Base-by-base conservation (phyloP, 805 yeast genomes). In the Yarrowia sp. region DNA sequence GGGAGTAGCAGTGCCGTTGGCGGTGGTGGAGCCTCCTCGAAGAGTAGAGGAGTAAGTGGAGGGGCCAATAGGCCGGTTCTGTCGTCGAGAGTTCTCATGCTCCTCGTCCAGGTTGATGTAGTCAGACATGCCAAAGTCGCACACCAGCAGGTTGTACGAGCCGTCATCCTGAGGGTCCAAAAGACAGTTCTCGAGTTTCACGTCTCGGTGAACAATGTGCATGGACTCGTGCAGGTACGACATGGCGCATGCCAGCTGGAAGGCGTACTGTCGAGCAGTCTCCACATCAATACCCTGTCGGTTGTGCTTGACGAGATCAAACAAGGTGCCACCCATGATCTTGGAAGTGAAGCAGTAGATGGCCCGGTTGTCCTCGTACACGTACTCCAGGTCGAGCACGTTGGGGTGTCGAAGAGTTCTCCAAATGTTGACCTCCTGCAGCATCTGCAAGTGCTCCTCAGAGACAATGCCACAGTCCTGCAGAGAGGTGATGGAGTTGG, bases 121-220 rank as follows among this genome's bases (percentile, higher is more conserved):
- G 42, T 78, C 77, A 57, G 85, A 79, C 96, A 92, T 90, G 5
- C 98, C 98, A 77, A 92, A 92, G 75, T 92, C 98, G 76, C 97
- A 90, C 7, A 92, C 73, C 31, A 87, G 72, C 67, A 90, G 79
- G 48, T 77, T 77, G 64, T 73, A 70, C 68, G 35, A 69, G 67
- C 72, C 73, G 11, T 68, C 68, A 32, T 68, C 68, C 53, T 69
- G 69, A 18, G 78, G 76, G 67, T 86, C 86, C 32, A 90, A 74
- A 48, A 90, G 76, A 67, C 93, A 89, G 71, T 90, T 90, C 70
- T 90, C 97, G 48, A 90, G 79, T 75, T 90, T 90, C 53, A 90
- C 74, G 75, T 90, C 97, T 1, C 96, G 92, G 71, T 90, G 97
- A 8, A 87, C 89, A 36, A 89, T 79, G 1, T 86, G 84, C 69